Conservation (phyloP, 2,329 filamentous ascomycete genomes). For the Pyricularia pennisetigena region DNA sequence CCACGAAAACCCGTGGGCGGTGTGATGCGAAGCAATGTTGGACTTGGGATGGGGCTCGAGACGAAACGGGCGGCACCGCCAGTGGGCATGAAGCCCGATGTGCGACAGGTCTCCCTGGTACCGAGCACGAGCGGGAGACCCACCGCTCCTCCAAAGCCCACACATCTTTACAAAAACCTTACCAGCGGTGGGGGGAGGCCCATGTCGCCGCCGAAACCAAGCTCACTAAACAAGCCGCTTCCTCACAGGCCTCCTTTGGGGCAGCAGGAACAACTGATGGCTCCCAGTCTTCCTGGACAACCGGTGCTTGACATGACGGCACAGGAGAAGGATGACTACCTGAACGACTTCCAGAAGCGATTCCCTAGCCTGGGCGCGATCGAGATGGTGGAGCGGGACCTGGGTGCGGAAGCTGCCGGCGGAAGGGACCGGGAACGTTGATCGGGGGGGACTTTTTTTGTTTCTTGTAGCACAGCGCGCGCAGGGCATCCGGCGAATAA, state of each 20-base stretch:
- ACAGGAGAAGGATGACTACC: conserved; percentile 54
- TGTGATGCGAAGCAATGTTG: conserved; percentile 8
- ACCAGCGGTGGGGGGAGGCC: conserved; percentile 26
- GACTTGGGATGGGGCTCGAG: background rate
- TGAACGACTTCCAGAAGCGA: conserved; percentile 66
- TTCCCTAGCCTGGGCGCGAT: conserved; percentile 79
- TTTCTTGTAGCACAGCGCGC: background rate
- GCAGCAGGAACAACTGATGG: conserved; percentile 24
- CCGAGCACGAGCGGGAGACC: conserved; percentile 26
- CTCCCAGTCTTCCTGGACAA: conserved; percentile 35
- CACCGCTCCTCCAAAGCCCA: conserved; percentile 50
- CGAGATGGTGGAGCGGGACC: conserved; percentile 75
- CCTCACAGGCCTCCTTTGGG: conserved; percentile 9
- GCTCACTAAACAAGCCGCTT: conserved; percentile 13
- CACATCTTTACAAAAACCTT: conserved; percentile 46
- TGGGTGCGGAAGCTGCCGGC: conserved; percentile 26
- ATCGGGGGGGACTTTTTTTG: background rate
- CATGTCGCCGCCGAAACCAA: conserved; percentile 34
- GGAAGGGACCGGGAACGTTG: conserved; percentile 2
- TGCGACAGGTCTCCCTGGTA: conserved; percentile 10
- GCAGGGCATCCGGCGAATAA: background rate
- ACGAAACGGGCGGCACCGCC: conserved; percentile 8
- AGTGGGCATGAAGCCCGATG: conserved; percentile 7
- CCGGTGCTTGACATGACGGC: conserved; percentile 44
- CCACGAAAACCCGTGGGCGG: conserved; percentile 40